phyloP scores from a whole-genome alignment of 495 filamentous ascomycete species.

The Aspergillus leporis region DNA sequence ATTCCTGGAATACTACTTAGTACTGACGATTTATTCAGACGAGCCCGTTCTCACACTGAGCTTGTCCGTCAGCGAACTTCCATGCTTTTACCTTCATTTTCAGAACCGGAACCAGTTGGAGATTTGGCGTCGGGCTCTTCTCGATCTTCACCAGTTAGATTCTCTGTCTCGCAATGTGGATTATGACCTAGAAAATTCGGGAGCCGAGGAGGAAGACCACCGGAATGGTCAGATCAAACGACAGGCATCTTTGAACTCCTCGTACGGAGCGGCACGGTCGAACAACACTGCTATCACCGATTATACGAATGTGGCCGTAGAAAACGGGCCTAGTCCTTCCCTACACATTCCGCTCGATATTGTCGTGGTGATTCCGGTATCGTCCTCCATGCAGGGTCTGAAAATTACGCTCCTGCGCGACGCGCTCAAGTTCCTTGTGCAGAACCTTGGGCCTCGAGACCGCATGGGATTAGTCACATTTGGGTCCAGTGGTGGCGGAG shows the following conservation, averaged over 20 bases:
- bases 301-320: conserved; percentile 65
- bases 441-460: conserved; percentile 88
- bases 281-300: conserved; percentile 49
- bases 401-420: conserved; percentile 97
- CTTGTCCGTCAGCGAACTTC: conserved; percentile 91
- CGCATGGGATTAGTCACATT: conserved; percentile 98
- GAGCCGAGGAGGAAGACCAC: conserved; percentile 92
- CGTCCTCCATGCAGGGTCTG: conserved; percentile 97
- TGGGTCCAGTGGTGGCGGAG: conserved; percentile 89
- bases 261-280: conserved; percentile 64
- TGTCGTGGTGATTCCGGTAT: conserved; percentile 95
- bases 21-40: conserved; percentile 47
- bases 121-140: conserved; percentile 84
- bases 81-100: conserved; percentile 93
- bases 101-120: conserved; percentile 83
- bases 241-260: conserved; percentile 84
- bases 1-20: not conserved
- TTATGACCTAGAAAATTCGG: conserved; percentile 76
- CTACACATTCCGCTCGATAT: conserved; percentile 93
- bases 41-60: conserved; percentile 86
- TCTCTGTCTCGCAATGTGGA: conserved; percentile 64
- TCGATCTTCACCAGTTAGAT: conserved; percentile 73
- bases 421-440: conserved; percentile 88
- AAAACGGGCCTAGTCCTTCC: conserved; percentile 57
- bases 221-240: conserved; percentile 68